phyloP scores from a whole-genome alignment of 257 asterid genomes.

The Primulina huaijiensis region DNA sequence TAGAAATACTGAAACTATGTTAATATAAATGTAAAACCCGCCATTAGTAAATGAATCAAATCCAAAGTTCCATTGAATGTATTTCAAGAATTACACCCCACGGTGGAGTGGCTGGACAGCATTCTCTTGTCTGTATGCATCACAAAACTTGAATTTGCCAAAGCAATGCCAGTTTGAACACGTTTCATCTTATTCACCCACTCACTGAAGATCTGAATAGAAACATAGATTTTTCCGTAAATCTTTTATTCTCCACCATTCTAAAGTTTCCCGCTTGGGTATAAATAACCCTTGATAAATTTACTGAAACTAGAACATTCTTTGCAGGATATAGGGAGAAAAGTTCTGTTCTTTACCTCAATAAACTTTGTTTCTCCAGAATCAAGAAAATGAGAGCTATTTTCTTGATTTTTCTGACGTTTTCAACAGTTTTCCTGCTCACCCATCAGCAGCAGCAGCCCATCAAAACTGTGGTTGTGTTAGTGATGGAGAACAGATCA shows the following conservation, averaged over 20 bases:
- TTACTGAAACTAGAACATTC: background rate
- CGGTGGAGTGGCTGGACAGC: background rate
- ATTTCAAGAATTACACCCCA: background rate
- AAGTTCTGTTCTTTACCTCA: no score
- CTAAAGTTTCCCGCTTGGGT: background rate
- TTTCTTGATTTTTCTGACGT: constrained; percentile 29
- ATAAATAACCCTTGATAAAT: background rate
- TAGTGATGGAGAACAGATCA: constrained; percentile 77
- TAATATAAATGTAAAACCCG: no score
- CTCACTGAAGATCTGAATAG: background rate
- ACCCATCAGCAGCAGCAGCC: constrained; percentile 48
- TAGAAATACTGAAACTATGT: no score
- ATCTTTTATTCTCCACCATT: background rate
- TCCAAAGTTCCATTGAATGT: background rate
- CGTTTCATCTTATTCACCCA: background rate
- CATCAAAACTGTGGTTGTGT: constrained; percentile 65
- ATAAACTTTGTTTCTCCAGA: background rate
- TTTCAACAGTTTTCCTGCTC: constrained; percentile 28
- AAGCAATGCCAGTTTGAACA: background rate
- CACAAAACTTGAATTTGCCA: background rate
- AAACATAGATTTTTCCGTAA: background rate
- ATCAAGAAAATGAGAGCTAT: constrained; percentile 27
- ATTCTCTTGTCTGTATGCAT: background rate
- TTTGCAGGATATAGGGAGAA: background rate
- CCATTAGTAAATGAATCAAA: background rate